Evolutionary conservation across 2,329 filamentous ascomycete species (phyloP).

Genomic region (Zasmidium angulare): DNA sequence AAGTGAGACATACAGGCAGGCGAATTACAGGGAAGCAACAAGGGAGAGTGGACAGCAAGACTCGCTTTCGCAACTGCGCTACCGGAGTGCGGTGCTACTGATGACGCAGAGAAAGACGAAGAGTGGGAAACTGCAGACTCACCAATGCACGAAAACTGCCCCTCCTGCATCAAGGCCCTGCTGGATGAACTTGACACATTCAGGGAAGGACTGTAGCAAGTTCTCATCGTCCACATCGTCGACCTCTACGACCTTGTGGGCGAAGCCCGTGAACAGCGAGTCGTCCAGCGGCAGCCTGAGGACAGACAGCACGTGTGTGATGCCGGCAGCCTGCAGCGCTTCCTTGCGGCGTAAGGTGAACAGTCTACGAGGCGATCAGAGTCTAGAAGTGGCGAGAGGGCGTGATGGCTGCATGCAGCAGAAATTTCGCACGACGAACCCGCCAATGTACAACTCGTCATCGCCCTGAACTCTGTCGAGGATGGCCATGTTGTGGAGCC

Average conservation of each 20-base stretch:
- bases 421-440: conserved; percentile 53
- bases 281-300: conserved; percentile 61
- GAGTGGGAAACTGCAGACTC: conserved; percentile 39
- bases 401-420: conserved; percentile 12
- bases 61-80: neutral
- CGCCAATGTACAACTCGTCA: conserved; percentile 74
- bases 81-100: neutral
- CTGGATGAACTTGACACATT: conserved; percentile 80
- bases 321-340: conserved; percentile 67
- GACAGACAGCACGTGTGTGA: conserved; percentile 90
- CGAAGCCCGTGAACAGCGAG: conserved; percentile 55
- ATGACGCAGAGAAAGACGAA: neutral
- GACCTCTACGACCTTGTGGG: conserved; percentile 77
- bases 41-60: neutral
- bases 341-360: conserved; percentile 74
- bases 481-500: conserved; percentile 49
- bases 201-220: conserved; percentile 75
- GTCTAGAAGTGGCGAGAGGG: conserved; percentile 19
- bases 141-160: conserved; percentile 71
- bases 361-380: conserved; percentile 56
- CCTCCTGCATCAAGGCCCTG: conserved; percentile 64
- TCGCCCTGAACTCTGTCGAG: conserved; percentile 68
- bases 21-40: neutral
- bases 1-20: neutral
- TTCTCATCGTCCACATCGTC: conserved; percentile 92